These are phyloP conservation scores for Lophiotrema nucula DNA, from an alignment of 495 filamentous ascomycete genomes.

Conservation along the genomic window DNA sequence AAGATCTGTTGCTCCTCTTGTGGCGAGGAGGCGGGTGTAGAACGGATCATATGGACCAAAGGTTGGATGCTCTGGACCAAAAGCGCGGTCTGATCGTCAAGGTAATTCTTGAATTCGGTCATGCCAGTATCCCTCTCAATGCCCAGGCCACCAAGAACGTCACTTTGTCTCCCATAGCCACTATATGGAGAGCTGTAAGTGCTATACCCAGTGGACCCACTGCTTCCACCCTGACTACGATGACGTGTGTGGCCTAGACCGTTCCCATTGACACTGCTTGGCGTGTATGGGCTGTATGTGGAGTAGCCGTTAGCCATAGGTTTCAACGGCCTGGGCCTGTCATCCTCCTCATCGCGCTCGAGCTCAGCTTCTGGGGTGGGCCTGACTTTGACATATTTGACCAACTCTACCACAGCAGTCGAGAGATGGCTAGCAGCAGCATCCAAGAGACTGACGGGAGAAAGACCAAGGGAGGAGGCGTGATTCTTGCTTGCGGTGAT, in stretches of 20 bases:
- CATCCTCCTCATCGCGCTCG: constrained; percentile 60
- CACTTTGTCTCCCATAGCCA: constrained; percentile 22
- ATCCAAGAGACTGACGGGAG: constrained; percentile 89
- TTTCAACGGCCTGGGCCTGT: constrained; percentile 45
- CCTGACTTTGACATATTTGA: constrained; percentile 79
- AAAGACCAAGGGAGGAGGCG: constrained; percentile 74
- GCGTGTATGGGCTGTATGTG: constrained; percentile 22
- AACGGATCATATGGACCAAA: constrained; percentile 75
- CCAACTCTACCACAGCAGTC: constrained; percentile 77
- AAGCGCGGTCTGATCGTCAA: constrained; percentile 79
- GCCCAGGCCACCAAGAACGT: constrained; percentile 41
- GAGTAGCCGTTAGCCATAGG: constrained; percentile 22
- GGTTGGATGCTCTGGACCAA: constrained; percentile 80
- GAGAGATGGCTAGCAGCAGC: constrained; percentile 92
- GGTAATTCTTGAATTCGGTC: constrained; percentile 78
- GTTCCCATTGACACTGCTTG: constrained; percentile 39
- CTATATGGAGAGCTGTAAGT: constrained; percentile 48
- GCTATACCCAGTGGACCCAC: constrained; percentile 53
- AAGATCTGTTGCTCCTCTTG: constrained; percentile 62
- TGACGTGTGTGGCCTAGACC: constrained; percentile 24
- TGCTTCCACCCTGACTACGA: constrained; percentile 46
- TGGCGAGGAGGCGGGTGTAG: constrained; percentile 51
- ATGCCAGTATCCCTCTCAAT: constrained; percentile 55
- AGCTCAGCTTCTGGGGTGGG: constrained; percentile 70
- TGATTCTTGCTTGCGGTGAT: constrained; percentile 94